Evolutionary conservation across 306 rosid species (phyloP).

Genomic region (Corylus americana): DNA sequence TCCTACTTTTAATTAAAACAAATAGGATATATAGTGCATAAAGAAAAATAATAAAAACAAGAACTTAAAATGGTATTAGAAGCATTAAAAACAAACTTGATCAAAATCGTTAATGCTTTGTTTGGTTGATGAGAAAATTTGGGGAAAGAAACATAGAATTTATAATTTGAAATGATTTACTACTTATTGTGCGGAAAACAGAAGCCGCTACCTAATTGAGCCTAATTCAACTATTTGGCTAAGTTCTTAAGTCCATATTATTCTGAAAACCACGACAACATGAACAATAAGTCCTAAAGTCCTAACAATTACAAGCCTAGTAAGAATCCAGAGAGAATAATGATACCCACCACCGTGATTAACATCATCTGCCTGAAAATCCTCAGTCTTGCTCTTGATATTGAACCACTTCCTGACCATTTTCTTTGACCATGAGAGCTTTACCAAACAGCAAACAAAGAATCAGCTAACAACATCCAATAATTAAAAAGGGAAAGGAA

Average conservation of each 20-base stretch:
- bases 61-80: slow-evolving; percentile 16
- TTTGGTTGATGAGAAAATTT: slow-evolving; percentile 38
- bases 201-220: neutral
- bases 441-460: slow-evolving; percentile 45
- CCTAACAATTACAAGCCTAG: slow-evolving; percentile 14
- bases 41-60: neutral
- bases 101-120: slow-evolving; percentile 19
- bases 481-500: slow-evolving; percentile 17
- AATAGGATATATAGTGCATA: neutral
- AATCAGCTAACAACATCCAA: slow-evolving; percentile 44
- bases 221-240: slow-evolving; percentile 15
- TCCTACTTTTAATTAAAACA: neutral
- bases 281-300: neutral
- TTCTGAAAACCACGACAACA: neutral
- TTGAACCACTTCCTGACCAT: slow-evolving; percentile 98
- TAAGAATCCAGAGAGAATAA: slow-evolving; percentile 22
- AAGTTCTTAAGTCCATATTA: neutral
- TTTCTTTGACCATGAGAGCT: slow-evolving; percentile 99
- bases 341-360: slow-evolving; percentile 66
- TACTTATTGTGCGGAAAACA: slow-evolving; percentile 6
- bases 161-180: slow-evolving; percentile 12
- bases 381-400: slow-evolving; percentile 84
- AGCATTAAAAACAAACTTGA: slow-evolving; percentile 13
- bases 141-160: slow-evolving; percentile 6
- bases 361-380: slow-evolving; percentile 68